These are phyloP conservation scores for Madurella mycetomatis DNA, from an alignment of 2,329 filamentous ascomycete species.

Conservation along the genomic window DNA sequence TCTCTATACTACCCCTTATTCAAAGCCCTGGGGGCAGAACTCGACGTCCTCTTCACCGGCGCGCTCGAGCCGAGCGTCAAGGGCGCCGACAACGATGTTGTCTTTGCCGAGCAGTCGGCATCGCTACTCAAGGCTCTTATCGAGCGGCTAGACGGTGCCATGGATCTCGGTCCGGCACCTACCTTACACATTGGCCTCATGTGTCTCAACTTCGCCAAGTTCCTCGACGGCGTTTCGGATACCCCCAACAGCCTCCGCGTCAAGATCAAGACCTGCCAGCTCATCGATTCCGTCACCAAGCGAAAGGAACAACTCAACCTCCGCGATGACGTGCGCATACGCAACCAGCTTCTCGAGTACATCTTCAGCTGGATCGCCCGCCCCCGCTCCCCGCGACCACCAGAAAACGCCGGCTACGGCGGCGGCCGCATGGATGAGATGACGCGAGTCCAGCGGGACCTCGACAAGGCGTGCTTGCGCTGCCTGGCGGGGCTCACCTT, in stretches of 20 bases:
- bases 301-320: constrained; percentile 66
- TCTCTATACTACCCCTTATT: constrained; percentile 60
- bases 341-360: constrained; percentile 64
- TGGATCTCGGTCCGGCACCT: constrained; percentile 58
- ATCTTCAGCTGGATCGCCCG: constrained; percentile 66
- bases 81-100: constrained; percentile 55
- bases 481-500: constrained; percentile 63
- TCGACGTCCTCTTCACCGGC: constrained; percentile 58
- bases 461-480: constrained; percentile 61
- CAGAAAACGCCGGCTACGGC: constrained; percentile 38
- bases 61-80: constrained; percentile 48
- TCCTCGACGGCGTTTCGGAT: constrained; percentile 56
- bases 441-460: constrained; percentile 56
- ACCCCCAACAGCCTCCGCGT: constrained; percentile 54
- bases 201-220: constrained; percentile 63
- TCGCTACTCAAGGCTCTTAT: constrained; percentile 60
- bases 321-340: constrained; percentile 63
- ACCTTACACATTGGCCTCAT: constrained; percentile 61
- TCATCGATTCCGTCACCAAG: constrained; percentile 61
- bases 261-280: constrained; percentile 65
- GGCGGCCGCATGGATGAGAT: constrained; percentile 52
- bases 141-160: constrained; percentile 58
- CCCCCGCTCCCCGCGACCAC: constrained; percentile 46
- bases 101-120: constrained; percentile 64
- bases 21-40: constrained; percentile 59